Evolutionary conservation across 2,329 filamentous ascomycete genomes (phyloP), one percentile per base, ranked within the genome.

Genomic region (Fusarium equiseti): DNA sequence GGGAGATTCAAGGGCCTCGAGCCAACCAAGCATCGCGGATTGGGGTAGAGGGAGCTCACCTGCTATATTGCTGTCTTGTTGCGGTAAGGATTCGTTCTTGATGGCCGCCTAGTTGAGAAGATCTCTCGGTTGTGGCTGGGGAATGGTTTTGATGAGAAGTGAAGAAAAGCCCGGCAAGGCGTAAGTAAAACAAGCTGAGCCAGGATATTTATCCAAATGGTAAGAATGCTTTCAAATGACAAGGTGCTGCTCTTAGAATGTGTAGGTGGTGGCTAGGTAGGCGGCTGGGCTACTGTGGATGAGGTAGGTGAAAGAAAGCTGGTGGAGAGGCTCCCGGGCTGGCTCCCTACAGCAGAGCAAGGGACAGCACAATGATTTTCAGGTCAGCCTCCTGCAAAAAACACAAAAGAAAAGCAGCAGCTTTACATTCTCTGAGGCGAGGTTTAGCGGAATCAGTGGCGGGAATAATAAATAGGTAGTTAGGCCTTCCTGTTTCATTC

Each of bases 111-210:
- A 57, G 59, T 51, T 62, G 20, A 68, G 52, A 53, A 51, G 67
- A 46, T 50, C 63, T 61, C 50, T 71, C 48, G 59, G 58, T 52
- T 70, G 70, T 67, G 72, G 62, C 72, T 74, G 66, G 59, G 59
- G 52, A 54, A 54, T 60, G 49, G 57, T 38, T 61, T 65, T 50
- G 58, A 68, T 48, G 35, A 20, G 40, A 46, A 24, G 29, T n/a
- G 35, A 38, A 43, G 35, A 18, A 32, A 52, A 35, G 10, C 31
- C n/a, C 26, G 27, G 22, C 13, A 50, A 45, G 53, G 38, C 38
- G 31, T 27, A 24, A 49, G 53, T 53, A 40, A 45, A 12, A 27
- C n/a, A 9, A n/a, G 4, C 18, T 24, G 29, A 31, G 8, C 12
- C 11, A 54, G 20, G 20, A 29, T 29, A 27, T 35, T 3, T 50